Evolutionary conservation across 2,329 filamentous ascomycete genomes (phyloP).

Genomic region (Aspergillus fischeri): DNA sequence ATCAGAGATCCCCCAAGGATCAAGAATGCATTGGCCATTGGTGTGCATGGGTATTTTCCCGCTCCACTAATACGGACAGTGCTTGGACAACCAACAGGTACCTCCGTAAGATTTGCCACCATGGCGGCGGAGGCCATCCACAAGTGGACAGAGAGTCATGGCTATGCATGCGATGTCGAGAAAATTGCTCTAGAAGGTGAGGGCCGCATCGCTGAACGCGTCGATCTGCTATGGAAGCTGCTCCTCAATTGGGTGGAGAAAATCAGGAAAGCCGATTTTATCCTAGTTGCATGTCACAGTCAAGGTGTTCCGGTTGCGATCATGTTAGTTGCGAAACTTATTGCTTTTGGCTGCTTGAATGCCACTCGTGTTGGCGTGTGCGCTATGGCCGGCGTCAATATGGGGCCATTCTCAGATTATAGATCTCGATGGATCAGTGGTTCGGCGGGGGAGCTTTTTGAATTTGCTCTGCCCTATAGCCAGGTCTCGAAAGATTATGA

Average conservation of each 20-base stretch:
- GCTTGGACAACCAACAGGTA: conserved; percentile 91
- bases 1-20: conserved; percentile 66
- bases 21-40: conserved; percentile 84
- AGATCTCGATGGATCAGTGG: conserved; percentile 85
- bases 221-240: conserved; percentile 90
- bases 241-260: conserved; percentile 93
- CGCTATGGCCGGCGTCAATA: conserved; percentile 83
- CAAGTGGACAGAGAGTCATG: conserved; percentile 71
- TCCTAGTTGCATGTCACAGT: conserved; percentile 89
- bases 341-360: conserved; percentile 80
- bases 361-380: conserved; percentile 78
- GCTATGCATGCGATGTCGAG: conserved; percentile 77
- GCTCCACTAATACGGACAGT: conserved; percentile 82
- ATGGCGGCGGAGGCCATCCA: conserved; percentile 79
- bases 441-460: conserved; percentile 89
- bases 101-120: conserved; percentile 87
- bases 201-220: conserved; percentile 82
- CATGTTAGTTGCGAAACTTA: conserved; percentile 88
- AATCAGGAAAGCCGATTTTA: conserved; percentile 80
- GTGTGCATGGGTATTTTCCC: conserved; percentile 91
- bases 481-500: conserved; percentile 79
- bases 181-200: conserved; percentile 94
- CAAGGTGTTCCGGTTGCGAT: conserved; percentile 92
- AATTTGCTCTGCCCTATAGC: conserved; percentile 80
- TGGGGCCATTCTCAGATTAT: conserved; percentile 90